A percentile compares a stretch with the other conserved stretches of the same genome.
These are phyloP conservation scores for Ophiostoma ulmi DNA, from an alignment of 2,329 filamentous ascomycete species.

Conservation along the genomic window DNA sequence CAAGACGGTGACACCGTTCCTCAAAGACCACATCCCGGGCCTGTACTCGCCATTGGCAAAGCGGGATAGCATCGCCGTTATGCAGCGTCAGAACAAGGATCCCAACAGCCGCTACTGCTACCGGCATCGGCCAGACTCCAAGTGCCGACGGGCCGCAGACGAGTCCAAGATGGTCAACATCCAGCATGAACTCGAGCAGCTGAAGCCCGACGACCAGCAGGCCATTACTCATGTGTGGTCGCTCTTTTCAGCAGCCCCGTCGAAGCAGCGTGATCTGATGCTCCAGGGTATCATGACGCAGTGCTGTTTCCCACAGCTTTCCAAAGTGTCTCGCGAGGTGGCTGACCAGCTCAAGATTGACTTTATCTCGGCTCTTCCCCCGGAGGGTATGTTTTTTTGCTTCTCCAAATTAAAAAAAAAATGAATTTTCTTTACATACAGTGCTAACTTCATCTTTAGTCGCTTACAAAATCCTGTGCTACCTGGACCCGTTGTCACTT, in stretches of 20 bases:
- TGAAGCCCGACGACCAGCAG: conserved; percentile 82
- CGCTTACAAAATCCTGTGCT: conserved; percentile 87
- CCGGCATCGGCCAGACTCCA: conserved; percentile 85
- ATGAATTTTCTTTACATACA: neutral
- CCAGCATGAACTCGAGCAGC: conserved; percentile 77
- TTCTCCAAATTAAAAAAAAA: too few species aligned
- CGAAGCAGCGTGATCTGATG: conserved; percentile 93
- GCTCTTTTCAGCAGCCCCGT: conserved; percentile 88
- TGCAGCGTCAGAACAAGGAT: conserved; percentile 42
- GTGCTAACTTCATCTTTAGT: conserved; percentile 39
- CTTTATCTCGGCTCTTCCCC: conserved; percentile 81
- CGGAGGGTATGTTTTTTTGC: conserved; percentile 47
- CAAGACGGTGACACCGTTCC: conserved; percentile 79
- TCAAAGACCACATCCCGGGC: conserved; percentile 83
- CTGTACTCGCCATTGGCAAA: conserved; percentile 78
- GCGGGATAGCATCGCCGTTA: conserved; percentile 42
- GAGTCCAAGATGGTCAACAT: conserved; percentile 95
- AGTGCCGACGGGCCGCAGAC: conserved; percentile 87
- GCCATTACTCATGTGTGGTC: conserved; percentile 98
- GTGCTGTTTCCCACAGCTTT: conserved; percentile 96
- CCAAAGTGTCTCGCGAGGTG: conserved; percentile 83
- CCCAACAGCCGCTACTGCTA: conserved; percentile 92
- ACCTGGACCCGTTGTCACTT: conserved; percentile 86
- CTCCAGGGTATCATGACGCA: conserved; percentile 92
- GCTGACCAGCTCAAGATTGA: conserved; percentile 96